These are phyloP conservation scores for Marasmius oreades DNA, from an alignment of 1,284 basidiomycete genomes.

Conservation along the genomic window DNA sequence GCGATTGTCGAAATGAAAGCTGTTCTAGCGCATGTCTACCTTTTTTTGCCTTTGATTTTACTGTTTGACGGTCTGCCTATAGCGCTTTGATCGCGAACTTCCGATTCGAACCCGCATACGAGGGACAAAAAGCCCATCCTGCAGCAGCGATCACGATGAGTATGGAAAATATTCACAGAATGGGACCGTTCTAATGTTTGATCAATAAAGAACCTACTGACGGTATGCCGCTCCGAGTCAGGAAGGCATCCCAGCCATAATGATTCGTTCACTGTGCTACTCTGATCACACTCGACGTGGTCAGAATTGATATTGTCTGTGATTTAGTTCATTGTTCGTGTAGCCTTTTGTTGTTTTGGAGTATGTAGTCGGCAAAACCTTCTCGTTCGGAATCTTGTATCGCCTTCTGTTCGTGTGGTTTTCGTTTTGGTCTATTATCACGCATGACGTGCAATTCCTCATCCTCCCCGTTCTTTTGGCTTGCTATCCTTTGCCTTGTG, in stretches of 20 bases:
- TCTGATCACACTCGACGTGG: too few relatives aligned
- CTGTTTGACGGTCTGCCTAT: neutral
- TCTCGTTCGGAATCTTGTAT: too few relatives aligned
- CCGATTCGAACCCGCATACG: conserved; percentile 37
- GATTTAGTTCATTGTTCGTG: too few relatives aligned
- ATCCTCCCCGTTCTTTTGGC: too few relatives aligned
- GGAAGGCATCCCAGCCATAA: neutral
- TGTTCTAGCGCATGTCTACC: conserved; percentile 33
- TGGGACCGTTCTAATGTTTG: neutral
- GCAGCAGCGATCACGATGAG: conserved; percentile 42
- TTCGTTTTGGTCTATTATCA: too few relatives aligned
- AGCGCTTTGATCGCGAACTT: conserved; percentile 38
- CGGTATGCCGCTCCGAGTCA: conserved; percentile 22
- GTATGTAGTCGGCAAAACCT: too few relatives aligned
- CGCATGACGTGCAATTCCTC: too few relatives aligned
- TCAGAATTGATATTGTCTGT: too few relatives aligned
- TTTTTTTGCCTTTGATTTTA: neutral
- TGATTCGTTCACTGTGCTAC: neutral
- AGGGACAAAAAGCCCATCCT: conserved; percentile 34
- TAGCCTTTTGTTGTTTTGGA: too few relatives aligned
- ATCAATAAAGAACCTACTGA: conserved; percentile 20
- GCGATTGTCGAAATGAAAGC: conserved; percentile 51
- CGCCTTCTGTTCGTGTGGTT: too few relatives aligned
- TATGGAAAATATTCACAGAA: conserved; percentile 19
- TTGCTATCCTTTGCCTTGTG: too few relatives aligned